phyloP scores from a whole-genome alignment of 176 grass and related monocot genomes.

The Oryza meridionalis region DNA sequence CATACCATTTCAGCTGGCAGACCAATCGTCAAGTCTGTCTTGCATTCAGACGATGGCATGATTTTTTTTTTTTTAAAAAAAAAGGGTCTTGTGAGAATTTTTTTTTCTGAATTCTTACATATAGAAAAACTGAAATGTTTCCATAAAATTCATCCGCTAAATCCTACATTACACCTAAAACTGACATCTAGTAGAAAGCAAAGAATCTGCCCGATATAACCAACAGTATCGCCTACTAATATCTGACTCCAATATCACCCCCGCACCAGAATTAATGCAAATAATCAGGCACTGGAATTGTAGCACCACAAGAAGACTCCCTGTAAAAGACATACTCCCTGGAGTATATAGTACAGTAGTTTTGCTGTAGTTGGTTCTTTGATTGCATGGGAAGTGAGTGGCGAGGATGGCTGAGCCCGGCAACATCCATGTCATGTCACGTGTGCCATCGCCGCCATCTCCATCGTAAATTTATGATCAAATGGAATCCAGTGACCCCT shows the following conservation, averaged over 20 bases:
- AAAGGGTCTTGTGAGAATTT: no score
- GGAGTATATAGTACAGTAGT: neutral
- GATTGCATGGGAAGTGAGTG: conserved; percentile 18
- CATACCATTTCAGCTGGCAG: no score
- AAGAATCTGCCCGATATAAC: neutral
- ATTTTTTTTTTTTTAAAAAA: no score
- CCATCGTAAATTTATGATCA: neutral
- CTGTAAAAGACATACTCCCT: neutral
- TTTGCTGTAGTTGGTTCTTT: neutral
- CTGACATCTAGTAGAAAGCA: neutral
- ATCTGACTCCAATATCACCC: neutral
- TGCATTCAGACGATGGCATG: no score
- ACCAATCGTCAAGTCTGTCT: no score
- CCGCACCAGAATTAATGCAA: neutral
- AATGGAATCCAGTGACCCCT: neutral
- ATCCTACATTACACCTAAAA: no score
- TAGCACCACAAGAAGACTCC: conserved; percentile 3
- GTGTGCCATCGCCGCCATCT: neutral
- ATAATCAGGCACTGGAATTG: neutral
- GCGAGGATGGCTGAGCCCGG: neutral
- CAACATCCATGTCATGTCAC: neutral
- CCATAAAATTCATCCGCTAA: neutral
- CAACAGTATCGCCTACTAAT: neutral
- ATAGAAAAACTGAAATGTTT: neutral
- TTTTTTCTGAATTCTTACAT: no score